phyloP scores from a whole-genome alignment of 441 rosid species.

The Biscutella laevigata region DNA sequence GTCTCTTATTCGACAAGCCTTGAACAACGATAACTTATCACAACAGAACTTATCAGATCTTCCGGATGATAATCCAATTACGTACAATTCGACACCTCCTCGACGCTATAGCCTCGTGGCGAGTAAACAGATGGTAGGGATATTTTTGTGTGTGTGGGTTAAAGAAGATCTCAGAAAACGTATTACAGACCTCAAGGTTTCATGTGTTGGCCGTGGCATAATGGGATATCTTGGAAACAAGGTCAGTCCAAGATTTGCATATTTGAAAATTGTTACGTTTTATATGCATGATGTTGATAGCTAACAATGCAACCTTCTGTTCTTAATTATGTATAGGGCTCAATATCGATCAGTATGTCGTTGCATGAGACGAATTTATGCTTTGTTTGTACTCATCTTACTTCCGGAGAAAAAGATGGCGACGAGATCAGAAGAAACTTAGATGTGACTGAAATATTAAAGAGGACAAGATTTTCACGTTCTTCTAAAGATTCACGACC shows the following conservation, averaged over 20 bases:
- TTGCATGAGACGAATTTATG: constrained; percentile 62
- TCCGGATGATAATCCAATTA: background rate
- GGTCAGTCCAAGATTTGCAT: constrained; percentile 31
- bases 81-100: constrained; percentile 16
- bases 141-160: constrained; percentile 82
- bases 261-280: no score
- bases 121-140: constrained; percentile 95
- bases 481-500: constrained; percentile 35
- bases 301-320: constrained; percentile 1
- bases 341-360: constrained; percentile 81
- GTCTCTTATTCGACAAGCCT: constrained; percentile 37
- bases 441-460: constrained; percentile 68
- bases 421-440: constrained; percentile 71
- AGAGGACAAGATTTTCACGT: constrained; percentile 63
- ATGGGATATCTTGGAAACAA: constrained; percentile 97
- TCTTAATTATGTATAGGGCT: constrained; percentile 59
- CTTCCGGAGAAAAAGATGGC: constrained; percentile 92
- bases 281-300: no score
- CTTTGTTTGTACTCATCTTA: constrained; percentile 82
- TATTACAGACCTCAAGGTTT: constrained; percentile 59
- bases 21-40: constrained; percentile 34
- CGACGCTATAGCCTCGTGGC: constrained; percentile 52
- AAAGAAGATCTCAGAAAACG: constrained; percentile 51
- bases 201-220: constrained; percentile 88
- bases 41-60: constrained; percentile 40